A percentile compares a stretch with the other conserved stretches of the same genome.
These are phyloP conservation scores for Arthrocladium fulminans DNA, from an alignment of 2,329 filamentous ascomycete species.

Conservation along the genomic window DNA sequence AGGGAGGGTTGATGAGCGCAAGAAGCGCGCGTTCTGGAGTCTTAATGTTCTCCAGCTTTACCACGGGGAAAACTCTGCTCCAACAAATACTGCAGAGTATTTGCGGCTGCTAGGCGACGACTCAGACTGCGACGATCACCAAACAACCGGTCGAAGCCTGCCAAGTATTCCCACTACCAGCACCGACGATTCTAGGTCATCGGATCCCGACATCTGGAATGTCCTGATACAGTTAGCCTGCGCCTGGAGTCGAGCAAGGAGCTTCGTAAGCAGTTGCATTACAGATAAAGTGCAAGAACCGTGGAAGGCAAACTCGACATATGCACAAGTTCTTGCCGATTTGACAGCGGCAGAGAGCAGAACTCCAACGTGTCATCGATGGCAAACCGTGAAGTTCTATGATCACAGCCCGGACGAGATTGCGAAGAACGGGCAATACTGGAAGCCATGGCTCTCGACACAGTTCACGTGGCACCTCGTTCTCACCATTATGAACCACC, in stretches of 20 bases:
- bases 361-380: conserved; percentile 39
- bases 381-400: conserved; percentile 46
- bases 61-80: conserved; percentile 41
- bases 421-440: conserved; percentile 39
- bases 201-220: conserved; percentile 42
- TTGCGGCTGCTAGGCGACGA: background rate
- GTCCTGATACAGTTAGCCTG: conserved; percentile 42
- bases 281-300: conserved; percentile 42
- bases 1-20: conserved; percentile 34
- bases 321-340: conserved; percentile 43
- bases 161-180: too few relatives aligned
- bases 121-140: conserved; percentile 25
- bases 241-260: conserved; percentile 39
- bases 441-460: conserved; percentile 45
- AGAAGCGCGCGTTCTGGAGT: conserved; percentile 46
- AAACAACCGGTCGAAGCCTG: conserved; percentile 26
- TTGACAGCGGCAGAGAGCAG: conserved; percentile 44
- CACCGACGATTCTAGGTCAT: too few relatives aligned
- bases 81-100: conserved; percentile 24
- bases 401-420: conserved; percentile 42
- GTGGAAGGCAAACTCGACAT: conserved; percentile 46
- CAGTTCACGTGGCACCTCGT: conserved; percentile 48
- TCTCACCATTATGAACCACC: conserved; percentile 44
- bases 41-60: conserved; percentile 43
- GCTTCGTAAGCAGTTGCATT: conserved; percentile 36